Percentiles rank a stretch among this genome's conserved stretches.
Evolutionary conservation across 73 alveolate species (phyloP).

Genomic region (Paraurostyla sp.): DNA sequence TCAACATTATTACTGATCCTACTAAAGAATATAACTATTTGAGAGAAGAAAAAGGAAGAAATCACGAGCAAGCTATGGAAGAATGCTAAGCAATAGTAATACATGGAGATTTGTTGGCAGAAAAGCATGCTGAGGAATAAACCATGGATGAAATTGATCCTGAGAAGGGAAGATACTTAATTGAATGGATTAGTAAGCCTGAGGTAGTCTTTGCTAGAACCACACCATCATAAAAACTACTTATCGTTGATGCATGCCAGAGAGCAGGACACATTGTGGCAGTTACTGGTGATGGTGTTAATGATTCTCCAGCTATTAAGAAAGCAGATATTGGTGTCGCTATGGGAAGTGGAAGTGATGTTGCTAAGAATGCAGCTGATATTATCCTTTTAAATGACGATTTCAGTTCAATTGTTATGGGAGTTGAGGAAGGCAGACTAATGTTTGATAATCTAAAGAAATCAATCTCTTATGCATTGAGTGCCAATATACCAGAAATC

Average conservation of each 20-base stretch:
- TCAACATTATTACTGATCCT: conserved; percentile 77
- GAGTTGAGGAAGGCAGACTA: conserved; percentile 98
- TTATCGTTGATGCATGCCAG: conserved; percentile 94
- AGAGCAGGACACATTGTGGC: conserved; percentile 91
- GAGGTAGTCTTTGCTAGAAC: conserved; percentile 94
- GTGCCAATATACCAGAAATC: conserved; percentile 91
- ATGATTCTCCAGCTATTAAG: conserved; percentile 96
- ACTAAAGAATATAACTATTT: conserved; percentile 10
- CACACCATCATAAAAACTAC: conserved; percentile 91
- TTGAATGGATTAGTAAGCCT: conserved; percentile 88
- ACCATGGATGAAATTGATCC: conserved; percentile 83
- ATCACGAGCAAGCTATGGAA: conserved; percentile 80
- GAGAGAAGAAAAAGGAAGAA: conserved; percentile 31
- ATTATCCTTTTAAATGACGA: conserved; percentile 98
- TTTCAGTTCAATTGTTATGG: conserved; percentile 96
- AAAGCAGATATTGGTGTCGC: conserved; percentile 92
- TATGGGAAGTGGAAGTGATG: conserved; percentile 98
- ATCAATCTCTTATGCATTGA: conserved; percentile 85
- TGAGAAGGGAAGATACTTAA: conserved; percentile 80
- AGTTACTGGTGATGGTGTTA: conserved; percentile 95
- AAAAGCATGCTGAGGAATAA: conserved; percentile 52
- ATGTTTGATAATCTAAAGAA: conserved; percentile 94
- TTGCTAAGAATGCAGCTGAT: conserved; percentile 99
- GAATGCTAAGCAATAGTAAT: conserved; percentile 78
- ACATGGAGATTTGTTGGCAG: conserved; percentile 87